Evolutionary conservation across 1,284 basidiomycete genomes (phyloP), one percentile per base, ranked within the genome.

Genomic region (Tilletia setariae): DNA sequence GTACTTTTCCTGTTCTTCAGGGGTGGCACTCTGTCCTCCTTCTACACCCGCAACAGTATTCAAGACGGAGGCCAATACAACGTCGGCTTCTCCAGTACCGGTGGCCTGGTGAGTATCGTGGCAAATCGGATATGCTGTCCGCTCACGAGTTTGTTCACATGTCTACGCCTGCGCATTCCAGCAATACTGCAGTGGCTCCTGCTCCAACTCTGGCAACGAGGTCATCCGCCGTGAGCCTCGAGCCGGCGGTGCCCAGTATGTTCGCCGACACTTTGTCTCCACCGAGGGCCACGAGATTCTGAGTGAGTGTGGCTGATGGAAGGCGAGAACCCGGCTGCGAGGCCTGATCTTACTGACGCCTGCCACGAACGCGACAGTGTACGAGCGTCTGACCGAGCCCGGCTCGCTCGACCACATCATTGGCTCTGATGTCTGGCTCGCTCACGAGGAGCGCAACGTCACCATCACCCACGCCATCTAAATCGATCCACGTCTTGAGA

Each of bases 161-260:
- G n/a, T n/a, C n/a, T n/a, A n/a, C n/a, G n/a, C n/a, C n/a, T n/a
- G n/a, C n/a, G n/a, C n/a, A n/a, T n/a, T n/a, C 3, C 40, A 44
- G 28, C 66, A 67, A 67, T 76, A 75, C 68, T 76, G 75, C 63
- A 13, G 25, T 19, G 71, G 71, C 0, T 64, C 51, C n/a, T 77
- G 75, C 68, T 47, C 30, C 42, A 74, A 77, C 56, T 67, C 67
- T 1, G 75, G 75, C 42, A 76, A 77, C 65, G 69, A 77, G 40
- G 21, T 77, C 44, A 59, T 72, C 46, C 61, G 61, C 32, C 53
- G 71, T 19, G 69, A 15, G 28, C 46, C 51, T 23, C 23, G 49
- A 25, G 21, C 65, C 63, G 16, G 62, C 67, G 32, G 70, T 61
- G 6, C 16, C 53, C 72, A 74, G 63, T 65, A 70, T 44, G 46